Evolutionary conservation across 176 grass and related monocot genomes (phyloP).

Genomic region (Aegilops bicornis): DNA sequence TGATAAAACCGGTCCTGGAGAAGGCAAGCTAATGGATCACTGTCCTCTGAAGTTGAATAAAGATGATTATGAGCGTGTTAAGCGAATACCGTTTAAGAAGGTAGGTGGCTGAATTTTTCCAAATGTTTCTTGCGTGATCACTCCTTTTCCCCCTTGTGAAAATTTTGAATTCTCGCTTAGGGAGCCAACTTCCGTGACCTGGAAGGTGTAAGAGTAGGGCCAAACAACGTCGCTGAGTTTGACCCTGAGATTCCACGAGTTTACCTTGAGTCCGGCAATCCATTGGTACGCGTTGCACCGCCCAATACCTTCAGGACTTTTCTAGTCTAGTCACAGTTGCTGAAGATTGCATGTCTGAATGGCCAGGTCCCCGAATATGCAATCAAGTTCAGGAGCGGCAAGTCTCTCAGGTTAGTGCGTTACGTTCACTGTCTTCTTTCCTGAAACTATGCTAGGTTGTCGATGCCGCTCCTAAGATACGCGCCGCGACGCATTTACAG

Average conservation of each 20-base stretch:
- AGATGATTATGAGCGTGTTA: constrained; percentile 61
- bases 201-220: constrained; percentile 61
- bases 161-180: constrained; percentile 20
- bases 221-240: constrained; percentile 58
- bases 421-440: neutral
- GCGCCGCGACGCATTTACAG: constrained; percentile 19
- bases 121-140: neutral
- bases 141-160: neutral
- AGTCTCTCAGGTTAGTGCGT: constrained; percentile 47
- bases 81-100: constrained; percentile 63
- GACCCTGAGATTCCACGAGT: constrained; percentile 47
- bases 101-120: neutral
- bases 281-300: constrained; percentile 40
- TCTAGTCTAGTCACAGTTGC: neutral
- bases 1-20: neutral
- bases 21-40: constrained; percentile 58
- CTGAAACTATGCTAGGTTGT: too few relatives aligned
- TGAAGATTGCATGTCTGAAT: neutral
- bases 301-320: too few relatives aligned
- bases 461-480: neutral
- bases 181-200: constrained; percentile 88
- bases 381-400: constrained; percentile 61
- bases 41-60: constrained; percentile 51
- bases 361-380: constrained; percentile 74
- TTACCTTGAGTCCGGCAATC: constrained; percentile 62